These are phyloP conservation scores for Kappamyces sp. DNA, from an alignment of 192 early-diverging fungal genomes.

Conservation along the genomic window DNA sequence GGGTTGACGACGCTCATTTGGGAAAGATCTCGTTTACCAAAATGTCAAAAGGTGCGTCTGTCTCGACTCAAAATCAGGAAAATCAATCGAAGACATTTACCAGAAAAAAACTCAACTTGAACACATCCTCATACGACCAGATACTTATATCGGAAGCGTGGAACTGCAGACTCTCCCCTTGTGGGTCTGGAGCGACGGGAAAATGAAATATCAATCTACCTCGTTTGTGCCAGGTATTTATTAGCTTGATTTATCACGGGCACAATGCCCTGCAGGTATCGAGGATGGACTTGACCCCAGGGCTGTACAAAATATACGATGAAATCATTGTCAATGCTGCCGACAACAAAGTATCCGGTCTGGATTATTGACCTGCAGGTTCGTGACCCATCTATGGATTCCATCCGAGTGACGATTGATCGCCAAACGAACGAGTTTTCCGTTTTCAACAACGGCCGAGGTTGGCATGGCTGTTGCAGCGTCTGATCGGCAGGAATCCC, in stretches of 20 bases:
- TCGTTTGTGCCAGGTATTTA: conserved; percentile 50
- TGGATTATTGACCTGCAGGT: conserved; percentile 83
- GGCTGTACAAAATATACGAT: conserved; percentile 97
- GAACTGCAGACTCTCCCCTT: conserved; percentile 71
- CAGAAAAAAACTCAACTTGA: conserved; percentile 93
- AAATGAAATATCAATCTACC: conserved; percentile 57
- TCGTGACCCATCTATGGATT: conserved; percentile 82
- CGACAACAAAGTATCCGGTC: background rate
- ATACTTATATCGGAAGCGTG: conserved; percentile 93
- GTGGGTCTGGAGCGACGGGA: conserved; percentile 79
- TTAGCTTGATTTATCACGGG: background rate
- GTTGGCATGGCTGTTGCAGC: conserved; percentile 19
- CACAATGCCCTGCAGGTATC: conserved; percentile 20
- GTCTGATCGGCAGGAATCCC: conserved; percentile 53
- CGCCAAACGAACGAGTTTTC: conserved; percentile 71
- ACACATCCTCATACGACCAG: conserved; percentile 89
- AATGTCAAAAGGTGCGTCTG: background rate
- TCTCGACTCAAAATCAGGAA: conserved; percentile 7
- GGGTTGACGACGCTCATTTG: conserved; percentile 14
- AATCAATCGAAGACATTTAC: conserved; percentile 69
- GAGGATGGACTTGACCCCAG: conserved; percentile 18
- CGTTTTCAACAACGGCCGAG: conserved; percentile 87
- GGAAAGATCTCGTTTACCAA: too few species aligned
- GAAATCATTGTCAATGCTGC: conserved; percentile 92
- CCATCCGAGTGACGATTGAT: conserved; percentile 84